phyloP scores from a whole-genome alignment of 768 basidiomycete genomes.

The Auricularia cornea region DNA sequence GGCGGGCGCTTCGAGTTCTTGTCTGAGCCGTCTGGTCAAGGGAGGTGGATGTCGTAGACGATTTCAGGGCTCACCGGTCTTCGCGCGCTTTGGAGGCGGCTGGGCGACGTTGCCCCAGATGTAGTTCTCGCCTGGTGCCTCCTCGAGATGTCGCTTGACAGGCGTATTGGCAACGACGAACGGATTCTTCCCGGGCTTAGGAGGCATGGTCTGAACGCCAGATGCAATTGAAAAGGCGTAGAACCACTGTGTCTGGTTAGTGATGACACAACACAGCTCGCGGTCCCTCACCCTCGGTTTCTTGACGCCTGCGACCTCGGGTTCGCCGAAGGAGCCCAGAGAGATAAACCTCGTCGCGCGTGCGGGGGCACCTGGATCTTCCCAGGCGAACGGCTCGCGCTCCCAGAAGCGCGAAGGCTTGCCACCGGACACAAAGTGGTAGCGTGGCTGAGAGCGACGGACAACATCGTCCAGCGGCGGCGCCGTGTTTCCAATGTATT shows the following conservation, averaged over 20 bases:
- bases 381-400: conserved; percentile 85
- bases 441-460: conserved; percentile 66
- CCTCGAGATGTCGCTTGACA: conserved; percentile 46
- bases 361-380: conserved; percentile 42
- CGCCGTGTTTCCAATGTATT: conserved; percentile 21
- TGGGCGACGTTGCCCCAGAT: conserved; percentile 59
- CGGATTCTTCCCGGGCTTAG: conserved; percentile 65
- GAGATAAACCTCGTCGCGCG: conserved; percentile 76
- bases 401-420: conserved; percentile 85
- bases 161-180: conserved; percentile 37
- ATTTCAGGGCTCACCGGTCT: conserved; percentile 34
- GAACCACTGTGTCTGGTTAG: conserved; percentile 63
- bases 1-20: conserved; percentile 45
- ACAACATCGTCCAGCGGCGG: conserved; percentile 59
- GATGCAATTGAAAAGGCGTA: conserved; percentile 89
- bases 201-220: conserved; percentile 37
- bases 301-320: conserved; percentile 47
- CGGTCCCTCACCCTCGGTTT: conserved; percentile 67
- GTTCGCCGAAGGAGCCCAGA: conserved; percentile 74
- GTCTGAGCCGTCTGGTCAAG: neutral
- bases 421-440: conserved; percentile 71
- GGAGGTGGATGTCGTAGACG: neutral
- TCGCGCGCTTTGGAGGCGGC: conserved; percentile 20
- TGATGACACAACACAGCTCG: neutral
- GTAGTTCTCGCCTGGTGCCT: conserved; percentile 45